Conservation (phyloP, 148 eudicot species). For the Fagopyrum tataricum region DNA sequence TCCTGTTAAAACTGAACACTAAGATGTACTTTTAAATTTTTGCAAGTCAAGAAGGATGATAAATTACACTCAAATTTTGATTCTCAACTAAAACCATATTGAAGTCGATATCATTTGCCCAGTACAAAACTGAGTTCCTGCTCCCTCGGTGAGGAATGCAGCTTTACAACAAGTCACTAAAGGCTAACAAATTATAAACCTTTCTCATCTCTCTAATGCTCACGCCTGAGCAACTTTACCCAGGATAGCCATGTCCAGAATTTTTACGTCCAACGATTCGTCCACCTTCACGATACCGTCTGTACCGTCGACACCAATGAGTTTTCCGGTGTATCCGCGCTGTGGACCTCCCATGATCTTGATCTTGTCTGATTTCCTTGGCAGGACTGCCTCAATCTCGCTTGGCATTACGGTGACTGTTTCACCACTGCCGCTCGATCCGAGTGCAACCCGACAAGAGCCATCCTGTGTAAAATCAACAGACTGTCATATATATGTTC, state of each 20-base stretch:
- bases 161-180: neutral
- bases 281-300: slow-evolving; percentile 95
- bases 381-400: slow-evolving; percentile 66
- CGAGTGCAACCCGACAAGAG: slow-evolving; percentile 77
- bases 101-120: neutral
- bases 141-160: neutral
- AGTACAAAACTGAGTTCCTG: slow-evolving; percentile 1
- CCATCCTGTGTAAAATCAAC: slow-evolving; percentile 49
- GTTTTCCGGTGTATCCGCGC: slow-evolving; percentile 79
- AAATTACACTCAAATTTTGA: neutral
- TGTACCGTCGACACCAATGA: slow-evolving; percentile 85
- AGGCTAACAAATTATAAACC: slow-evolving; percentile 3
- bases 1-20: no score
- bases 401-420: slow-evolving; percentile 41
- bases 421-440: slow-evolving; percentile 66
- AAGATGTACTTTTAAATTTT: no score
- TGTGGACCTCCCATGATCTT: slow-evolving; percentile 93
- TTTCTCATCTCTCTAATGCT: slow-evolving; percentile 3
- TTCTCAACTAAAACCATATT: neutral
- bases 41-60: no score
- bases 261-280: slow-evolving; percentile 81
- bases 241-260: slow-evolving; percentile 73
- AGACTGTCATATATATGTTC: neutral
- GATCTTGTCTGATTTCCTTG: slow-evolving; percentile 78
- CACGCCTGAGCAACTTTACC: slow-evolving; percentile 60